These are phyloP conservation scores for Camelina laxa DNA, from an alignment of 345 rosid species.

Conservation along the genomic window DNA sequence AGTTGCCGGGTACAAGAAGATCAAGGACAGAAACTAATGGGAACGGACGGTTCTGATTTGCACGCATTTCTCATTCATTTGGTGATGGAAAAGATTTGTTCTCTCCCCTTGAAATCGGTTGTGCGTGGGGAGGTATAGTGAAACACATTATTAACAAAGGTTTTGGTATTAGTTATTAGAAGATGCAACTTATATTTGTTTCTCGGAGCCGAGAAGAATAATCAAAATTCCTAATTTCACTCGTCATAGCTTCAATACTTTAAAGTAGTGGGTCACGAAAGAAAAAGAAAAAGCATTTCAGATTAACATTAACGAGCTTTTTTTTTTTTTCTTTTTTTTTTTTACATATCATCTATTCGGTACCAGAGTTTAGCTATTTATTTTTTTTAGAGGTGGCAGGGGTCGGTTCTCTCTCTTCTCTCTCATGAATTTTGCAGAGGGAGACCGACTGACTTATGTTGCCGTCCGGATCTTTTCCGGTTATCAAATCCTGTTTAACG, in stretches of 20 bases:
- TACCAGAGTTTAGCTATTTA: too few species aligned
- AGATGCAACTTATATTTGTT: neutral
- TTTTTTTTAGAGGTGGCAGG: too few species aligned
- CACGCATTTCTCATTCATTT: conserved; percentile 13
- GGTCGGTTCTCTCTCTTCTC: too few species aligned
- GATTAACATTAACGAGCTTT: neutral
- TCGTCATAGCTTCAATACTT: neutral
- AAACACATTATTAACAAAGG: conserved; percentile 1
- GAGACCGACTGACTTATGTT: too few species aligned
- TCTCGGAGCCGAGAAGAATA: neutral
- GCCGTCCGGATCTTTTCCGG: too few species aligned
- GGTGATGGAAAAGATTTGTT: neutral
- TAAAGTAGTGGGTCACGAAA: neutral
- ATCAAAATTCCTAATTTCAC: neutral
- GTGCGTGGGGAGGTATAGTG: conserved; percentile 18
- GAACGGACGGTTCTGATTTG: conserved; percentile 11
- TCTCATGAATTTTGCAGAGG: too few species aligned
- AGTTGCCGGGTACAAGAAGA: conserved; percentile 10
- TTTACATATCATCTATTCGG: too few species aligned
- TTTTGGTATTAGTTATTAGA: neutral
- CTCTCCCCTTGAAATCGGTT: neutral
- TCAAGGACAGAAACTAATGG: conserved; percentile 28
- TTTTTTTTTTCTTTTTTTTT: too few species aligned
- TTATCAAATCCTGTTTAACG: too few species aligned
- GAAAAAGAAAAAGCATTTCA: neutral